Percentiles rank a stretch among this genome's conserved stretches.
Conservation (phyloP, 352 stramenopile species). For the Phytophthora brassicae region DNA sequence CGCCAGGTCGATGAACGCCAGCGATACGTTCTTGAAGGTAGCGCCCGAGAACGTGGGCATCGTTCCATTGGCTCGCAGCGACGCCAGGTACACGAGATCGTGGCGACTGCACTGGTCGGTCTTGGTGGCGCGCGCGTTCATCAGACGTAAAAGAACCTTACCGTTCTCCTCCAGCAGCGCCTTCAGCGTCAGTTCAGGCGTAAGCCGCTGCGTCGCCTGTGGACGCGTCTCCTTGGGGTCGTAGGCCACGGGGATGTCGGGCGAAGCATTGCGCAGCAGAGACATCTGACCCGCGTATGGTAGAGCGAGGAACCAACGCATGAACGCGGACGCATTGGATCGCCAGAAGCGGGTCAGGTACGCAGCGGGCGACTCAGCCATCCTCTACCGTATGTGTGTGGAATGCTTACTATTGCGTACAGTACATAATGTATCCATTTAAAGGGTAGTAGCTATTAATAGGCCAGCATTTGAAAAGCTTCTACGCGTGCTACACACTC, state of each 20-base stretch:
- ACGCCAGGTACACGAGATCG: constrained; percentile 70
- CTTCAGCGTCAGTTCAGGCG: constrained; percentile 73
- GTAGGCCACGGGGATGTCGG: constrained; percentile 73
- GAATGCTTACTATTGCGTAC: too few species aligned
- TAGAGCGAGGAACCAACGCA: constrained; percentile 83
- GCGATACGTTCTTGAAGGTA: constrained; percentile 70
- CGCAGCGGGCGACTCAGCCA: constrained; percentile 46
- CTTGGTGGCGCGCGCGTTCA: constrained; percentile 74
- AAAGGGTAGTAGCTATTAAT: too few species aligned
- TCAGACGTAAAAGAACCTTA: constrained; percentile 73
- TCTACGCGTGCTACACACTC: too few species aligned
- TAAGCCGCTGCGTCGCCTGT: constrained; percentile 67
- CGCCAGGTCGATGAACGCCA: constrained; percentile 76
- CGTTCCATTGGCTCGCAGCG: constrained; percentile 53
- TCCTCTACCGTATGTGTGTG: too few species aligned
- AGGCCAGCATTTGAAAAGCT: too few species aligned
- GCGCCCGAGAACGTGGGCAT: constrained; percentile 88
- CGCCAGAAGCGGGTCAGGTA: constrained; percentile 80
- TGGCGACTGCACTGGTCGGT: constrained; percentile 73
- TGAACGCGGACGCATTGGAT: constrained; percentile 72
- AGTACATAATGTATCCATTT: too few species aligned
- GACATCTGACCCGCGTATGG: constrained; percentile 77
- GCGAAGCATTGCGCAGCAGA: constrained; percentile 76
- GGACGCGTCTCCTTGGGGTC: constrained; percentile 43
- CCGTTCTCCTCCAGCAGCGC: constrained; percentile 78